Evolutionary conservation across 83 land plant genomes (phyloP), one percentile per base, ranked within the genome.

Genomic region (Picea abies): DNA sequence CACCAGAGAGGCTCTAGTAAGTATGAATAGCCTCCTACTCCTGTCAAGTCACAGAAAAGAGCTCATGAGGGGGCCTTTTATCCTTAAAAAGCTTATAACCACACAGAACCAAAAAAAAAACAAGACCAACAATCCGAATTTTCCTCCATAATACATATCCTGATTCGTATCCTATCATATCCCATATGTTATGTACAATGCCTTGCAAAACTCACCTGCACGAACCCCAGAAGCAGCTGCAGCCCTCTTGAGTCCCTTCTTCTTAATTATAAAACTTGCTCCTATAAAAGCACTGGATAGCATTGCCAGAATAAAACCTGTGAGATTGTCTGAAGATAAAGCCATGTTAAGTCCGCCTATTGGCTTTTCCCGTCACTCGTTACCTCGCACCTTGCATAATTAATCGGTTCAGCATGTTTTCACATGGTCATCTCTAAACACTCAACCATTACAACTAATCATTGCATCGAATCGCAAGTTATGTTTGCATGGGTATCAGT

Each of bases 201-300:
- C 17, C 8, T 25, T 19, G 19, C 60, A 16, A 78, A 63, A 41
- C 32, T 19, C n/a, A 95, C 98, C 96, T 82, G 98, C 98, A 39
- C 94, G 84, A 61, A 90, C 90, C 2, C 98, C 96, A 79, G 96
- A 89, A 26, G 86, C 87, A n/a, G 94, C 94, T 20, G 95, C 98
- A 19, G 94, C 94, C 52, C 94, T 81, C 78, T 85, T 85, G 66
- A 95, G 92, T 10, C 98, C 98, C 75, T 95, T 95, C 93, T 95
- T 95, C 95, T 95, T 95, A 82, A 95, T 88, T 66, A 95, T 95
- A 80, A 95, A 95, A 82, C 97, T 95, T 22, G 92, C 89, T 12
- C 98, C 98, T n/a, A 95, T 95, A 85, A 95, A 95, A 62, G 83
- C 93, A 84, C 98, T 94, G 4, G 98, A 95, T 20, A 90, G 39